phyloP scores from a whole-genome alignment of 306 rosid genomes.

The Lathyrus aphaca region DNA sequence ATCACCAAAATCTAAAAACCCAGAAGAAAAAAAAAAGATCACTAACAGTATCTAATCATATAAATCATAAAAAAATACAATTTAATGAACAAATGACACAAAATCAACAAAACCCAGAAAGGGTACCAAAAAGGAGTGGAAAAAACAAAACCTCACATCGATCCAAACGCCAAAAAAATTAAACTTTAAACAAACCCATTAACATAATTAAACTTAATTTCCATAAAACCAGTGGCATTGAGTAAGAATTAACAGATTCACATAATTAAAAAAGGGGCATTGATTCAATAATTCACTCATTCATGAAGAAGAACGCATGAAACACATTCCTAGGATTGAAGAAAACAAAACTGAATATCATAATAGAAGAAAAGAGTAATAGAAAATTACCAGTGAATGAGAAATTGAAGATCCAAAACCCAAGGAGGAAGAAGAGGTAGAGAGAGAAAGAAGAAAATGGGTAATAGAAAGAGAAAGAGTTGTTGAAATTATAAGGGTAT shows the following conservation, averaged over 20 bases:
- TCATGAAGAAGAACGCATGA: neutral
- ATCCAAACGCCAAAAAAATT: slow-evolving; percentile 26
- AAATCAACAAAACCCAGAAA: slow-evolving; percentile 33
- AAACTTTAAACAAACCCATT: slow-evolving; percentile 26
- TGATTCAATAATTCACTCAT: neutral
- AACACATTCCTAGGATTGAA: neutral
- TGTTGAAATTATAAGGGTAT: slow-evolving; percentile 41
- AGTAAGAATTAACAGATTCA: slow-evolving; percentile 26
- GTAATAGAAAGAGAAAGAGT: slow-evolving; percentile 15
- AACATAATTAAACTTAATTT: slow-evolving; percentile 30
- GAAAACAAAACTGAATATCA: neutral
- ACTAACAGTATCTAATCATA: neutral
- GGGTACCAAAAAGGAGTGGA: neutral
- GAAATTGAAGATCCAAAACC: slow-evolving; percentile 38
- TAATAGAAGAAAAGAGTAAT: neutral
- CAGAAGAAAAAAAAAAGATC: slow-evolving; percentile 19
- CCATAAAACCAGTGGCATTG: slow-evolving; percentile 28
- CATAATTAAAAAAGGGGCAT: neutral
- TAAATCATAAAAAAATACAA: slow-evolving; percentile 8
- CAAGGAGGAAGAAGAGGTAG: neutral
- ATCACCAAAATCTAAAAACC: slow-evolving; percentile 36
- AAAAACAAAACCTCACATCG: slow-evolving; percentile 1
- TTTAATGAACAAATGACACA: neutral
- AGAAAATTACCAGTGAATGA: slow-evolving; percentile 49
- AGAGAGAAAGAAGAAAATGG: neutral